A percentile compares a stretch with the other conserved stretches of the same genome.
phyloP scores from a whole-genome alignment of 2,329 filamentous ascomycete genomes.

The Exophiala viscosa region DNA sequence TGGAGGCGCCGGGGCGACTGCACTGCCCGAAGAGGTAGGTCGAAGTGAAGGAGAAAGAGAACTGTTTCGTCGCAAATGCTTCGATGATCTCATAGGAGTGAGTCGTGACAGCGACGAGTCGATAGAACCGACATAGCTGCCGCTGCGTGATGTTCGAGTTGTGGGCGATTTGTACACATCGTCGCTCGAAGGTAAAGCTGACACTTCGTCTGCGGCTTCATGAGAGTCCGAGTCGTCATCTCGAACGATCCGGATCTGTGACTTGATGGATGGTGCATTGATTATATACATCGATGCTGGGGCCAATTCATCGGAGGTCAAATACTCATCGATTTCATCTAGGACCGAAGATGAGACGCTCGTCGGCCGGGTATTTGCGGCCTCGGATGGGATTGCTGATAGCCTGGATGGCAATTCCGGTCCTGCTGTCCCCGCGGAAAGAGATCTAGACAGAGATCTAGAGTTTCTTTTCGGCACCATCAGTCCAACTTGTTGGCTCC shows the following conservation, averaged over 20 bases:
- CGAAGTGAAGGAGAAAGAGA: conserved; percentile 25
- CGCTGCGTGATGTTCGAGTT: conserved; percentile 17
- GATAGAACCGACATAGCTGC: conserved; percentile 16
- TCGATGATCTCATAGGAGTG: conserved; percentile 27
- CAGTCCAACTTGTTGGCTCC: conserved; percentile 41
- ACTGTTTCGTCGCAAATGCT: conserved; percentile 33
- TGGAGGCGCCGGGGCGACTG: conserved; percentile 38
- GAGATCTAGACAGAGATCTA: conserved; percentile 35
- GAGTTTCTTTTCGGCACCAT: conserved; percentile 30
- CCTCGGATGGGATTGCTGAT: conserved; percentile 44
- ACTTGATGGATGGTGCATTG: conserved; percentile 21
- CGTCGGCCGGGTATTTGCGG: conserved; percentile 32
- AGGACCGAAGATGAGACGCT: conserved; percentile 15
- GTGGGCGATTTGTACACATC: conserved; percentile 24
- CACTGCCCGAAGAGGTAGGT: conserved; percentile 43
- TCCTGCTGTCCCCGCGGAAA: conserved; percentile 33
- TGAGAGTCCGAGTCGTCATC: conserved; percentile 16
- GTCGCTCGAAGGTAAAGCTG: conserved; percentile 23
- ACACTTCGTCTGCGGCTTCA: conserved; percentile 30
- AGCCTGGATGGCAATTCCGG: conserved; percentile 42
- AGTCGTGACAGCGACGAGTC: conserved; percentile 20
- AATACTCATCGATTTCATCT: conserved; percentile 25
- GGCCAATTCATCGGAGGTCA: conserved; percentile 21
- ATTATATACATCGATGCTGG: conserved; percentile 24
- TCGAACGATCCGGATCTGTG: conserved; percentile 23